These are phyloP conservation scores for Chalciporus pseudorubinellus DNA, from an alignment of 768 basidiomycete genomes.

Conservation along the genomic window DNA sequence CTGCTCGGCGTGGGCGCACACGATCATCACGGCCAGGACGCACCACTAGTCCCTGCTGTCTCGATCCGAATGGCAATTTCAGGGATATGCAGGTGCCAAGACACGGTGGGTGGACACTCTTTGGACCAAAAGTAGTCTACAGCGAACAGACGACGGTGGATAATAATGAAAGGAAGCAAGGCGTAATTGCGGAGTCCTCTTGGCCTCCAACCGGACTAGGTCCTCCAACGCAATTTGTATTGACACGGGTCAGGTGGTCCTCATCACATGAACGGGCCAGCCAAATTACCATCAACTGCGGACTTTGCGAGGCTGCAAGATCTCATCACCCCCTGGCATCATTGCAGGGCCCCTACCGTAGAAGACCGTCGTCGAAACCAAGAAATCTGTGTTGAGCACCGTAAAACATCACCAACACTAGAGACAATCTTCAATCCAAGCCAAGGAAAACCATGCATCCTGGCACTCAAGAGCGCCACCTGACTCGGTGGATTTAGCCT, in stretches of 20 bases:
- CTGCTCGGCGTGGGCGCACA: background rate
- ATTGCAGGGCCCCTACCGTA: too few species aligned
- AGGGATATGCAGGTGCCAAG: background rate
- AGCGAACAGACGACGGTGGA: background rate
- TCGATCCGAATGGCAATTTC: background rate
- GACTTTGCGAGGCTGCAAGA: constrained; percentile 1
- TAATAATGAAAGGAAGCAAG: background rate
- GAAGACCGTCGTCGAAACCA: background rate
- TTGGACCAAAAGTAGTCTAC: background rate
- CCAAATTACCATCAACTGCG: constrained; percentile 8
- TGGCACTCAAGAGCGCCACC: background rate
- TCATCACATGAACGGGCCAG: constrained; percentile 12
- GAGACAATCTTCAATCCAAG: background rate
- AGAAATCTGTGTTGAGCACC: background rate
- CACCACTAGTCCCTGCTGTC: background rate
- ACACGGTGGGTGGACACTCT: background rate
- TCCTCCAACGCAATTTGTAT: constrained; percentile 2
- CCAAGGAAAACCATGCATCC: too few species aligned
- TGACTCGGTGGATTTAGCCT: background rate
- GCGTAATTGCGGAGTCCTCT: background rate
- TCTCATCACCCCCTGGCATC: background rate
- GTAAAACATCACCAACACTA: background rate
- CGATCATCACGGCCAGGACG: background rate
- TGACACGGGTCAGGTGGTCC: constrained; percentile 14
- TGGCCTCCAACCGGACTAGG: background rate